These are phyloP conservation scores for Panellus pusillus DNA, from an alignment of 768 basidiomycete genomes.

Conservation along the genomic window DNA sequence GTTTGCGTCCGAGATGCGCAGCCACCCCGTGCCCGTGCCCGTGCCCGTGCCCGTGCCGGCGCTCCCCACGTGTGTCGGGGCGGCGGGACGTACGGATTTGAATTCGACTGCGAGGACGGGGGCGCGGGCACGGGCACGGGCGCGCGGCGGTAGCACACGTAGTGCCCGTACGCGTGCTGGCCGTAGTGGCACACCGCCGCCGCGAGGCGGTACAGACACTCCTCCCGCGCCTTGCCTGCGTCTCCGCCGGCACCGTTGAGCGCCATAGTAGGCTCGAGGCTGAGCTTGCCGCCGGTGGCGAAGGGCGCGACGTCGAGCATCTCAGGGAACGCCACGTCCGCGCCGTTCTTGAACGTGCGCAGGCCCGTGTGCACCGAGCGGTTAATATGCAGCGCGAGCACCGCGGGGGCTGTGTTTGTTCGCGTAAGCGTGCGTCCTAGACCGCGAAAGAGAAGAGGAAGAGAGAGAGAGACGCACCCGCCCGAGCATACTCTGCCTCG, in stretches of 20 bases:
- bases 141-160: no score
- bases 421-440: background rate
- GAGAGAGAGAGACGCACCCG: conserved; percentile 50
- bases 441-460: background rate
- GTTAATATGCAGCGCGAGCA: conserved; percentile 88
- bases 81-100: conserved; percentile 22
- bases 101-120: conserved; percentile 7
- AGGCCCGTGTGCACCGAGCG: conserved; percentile 78
- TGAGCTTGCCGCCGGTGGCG: conserved; percentile 79
- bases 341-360: conserved; percentile 84
- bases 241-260: conserved; percentile 41
- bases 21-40: conserved; percentile 68
- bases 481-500: conserved; percentile 89
- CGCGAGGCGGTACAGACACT: conserved; percentile 76
- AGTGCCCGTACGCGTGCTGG: conserved; percentile 76
- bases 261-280: conserved; percentile 64
- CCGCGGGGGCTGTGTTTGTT: conserved; percentile 70
- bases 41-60: conserved; percentile 51
- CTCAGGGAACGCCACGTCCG: conserved; percentile 81
- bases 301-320: conserved; percentile 87
- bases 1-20: conserved; percentile 83
- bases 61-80: conserved; percentile 24
- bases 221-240: background rate
- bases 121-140: conserved; percentile 42
- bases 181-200: conserved; percentile 94